phyloP scores from a whole-genome alignment of 441 rosid species.

The Euphorbia celastroides region DNA sequence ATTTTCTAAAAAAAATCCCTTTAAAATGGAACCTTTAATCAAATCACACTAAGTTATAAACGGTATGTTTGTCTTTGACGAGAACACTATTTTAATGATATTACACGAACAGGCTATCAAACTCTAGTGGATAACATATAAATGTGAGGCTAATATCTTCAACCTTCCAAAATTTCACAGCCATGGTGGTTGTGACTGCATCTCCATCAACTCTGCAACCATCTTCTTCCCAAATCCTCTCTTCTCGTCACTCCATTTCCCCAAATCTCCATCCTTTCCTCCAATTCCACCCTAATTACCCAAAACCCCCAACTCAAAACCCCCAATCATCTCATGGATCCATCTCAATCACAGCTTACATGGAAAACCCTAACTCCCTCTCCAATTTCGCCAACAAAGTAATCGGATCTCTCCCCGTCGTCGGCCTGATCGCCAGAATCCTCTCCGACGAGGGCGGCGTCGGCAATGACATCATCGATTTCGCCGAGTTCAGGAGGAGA shows the following conservation, averaged over 20 bases:
- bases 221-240: neutral
- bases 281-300: conserved; percentile 23
- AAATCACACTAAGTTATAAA: no score
- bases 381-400: conserved; percentile 68
- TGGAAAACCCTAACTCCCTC: conserved; percentile 70
- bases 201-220: conserved; percentile 20
- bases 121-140: conserved; percentile 27
- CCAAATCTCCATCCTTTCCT: conserved; percentile 34
- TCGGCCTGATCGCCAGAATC: conserved; percentile 86
- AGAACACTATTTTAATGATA: neutral
- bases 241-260: conserved; percentile 25
- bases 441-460: conserved; percentile 89
- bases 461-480: conserved; percentile 74
- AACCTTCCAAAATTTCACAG: conserved; percentile 14
- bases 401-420: conserved; percentile 77
- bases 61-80: no score
- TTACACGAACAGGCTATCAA: neutral
- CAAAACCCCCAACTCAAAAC: conserved; percentile 20
- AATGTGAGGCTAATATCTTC: conserved; percentile 37
- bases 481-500: conserved; percentile 91
- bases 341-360: conserved; percentile 54
- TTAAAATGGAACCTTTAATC: no score
- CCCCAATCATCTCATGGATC: conserved; percentile 25
- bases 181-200: conserved; percentile 47
- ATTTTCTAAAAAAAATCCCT: no score